A percentile compares a stretch with the other conserved stretches of the same genome.
Evolutionary conservation across 306 rosid species (phyloP).

Genomic region (Dalbergia oliveri): DNA sequence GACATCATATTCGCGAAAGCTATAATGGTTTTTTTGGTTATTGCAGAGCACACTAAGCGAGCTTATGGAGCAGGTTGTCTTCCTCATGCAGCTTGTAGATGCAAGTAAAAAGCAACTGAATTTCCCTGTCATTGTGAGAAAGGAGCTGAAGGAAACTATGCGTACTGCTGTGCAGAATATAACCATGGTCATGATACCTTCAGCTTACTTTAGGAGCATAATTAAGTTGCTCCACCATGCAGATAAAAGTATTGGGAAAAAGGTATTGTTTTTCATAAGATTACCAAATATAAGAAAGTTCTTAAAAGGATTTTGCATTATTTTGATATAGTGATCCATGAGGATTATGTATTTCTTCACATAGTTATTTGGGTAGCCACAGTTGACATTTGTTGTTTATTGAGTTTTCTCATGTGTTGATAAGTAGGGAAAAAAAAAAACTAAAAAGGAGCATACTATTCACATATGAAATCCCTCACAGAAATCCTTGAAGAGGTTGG

Average conservation of each 20-base stretch:
- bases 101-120: constrained; percentile 59
- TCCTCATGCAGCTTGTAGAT: constrained; percentile 67
- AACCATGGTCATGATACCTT: constrained; percentile 65
- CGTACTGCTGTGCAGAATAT: constrained; percentile 66
- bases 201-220: constrained; percentile 69
- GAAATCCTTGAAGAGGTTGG: no score
- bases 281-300: neutral
- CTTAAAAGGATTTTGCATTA: constrained; percentile 13
- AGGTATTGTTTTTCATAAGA: constrained; percentile 58
- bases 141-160: constrained; percentile 68
- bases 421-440: neutral
- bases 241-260: constrained; percentile 68
- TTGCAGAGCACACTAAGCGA: constrained; percentile 69
- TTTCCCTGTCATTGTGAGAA: constrained; percentile 61
- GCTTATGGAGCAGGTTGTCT: constrained; percentile 78
- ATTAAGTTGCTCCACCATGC: constrained; percentile 67
- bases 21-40: constrained; percentile 28
- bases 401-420: constrained; percentile 4
- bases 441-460: neutral
- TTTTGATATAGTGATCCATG: neutral
- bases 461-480: neutral
- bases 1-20: constrained; percentile 16
- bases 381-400: neutral
- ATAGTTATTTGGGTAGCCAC: constrained; percentile 1
- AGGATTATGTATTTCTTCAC: neutral